Evolutionary conservation across 345 rosid genomes (phyloP), one percentile per base, ranked within the genome.

Genomic region (Mallotus nudiflorus): DNA sequence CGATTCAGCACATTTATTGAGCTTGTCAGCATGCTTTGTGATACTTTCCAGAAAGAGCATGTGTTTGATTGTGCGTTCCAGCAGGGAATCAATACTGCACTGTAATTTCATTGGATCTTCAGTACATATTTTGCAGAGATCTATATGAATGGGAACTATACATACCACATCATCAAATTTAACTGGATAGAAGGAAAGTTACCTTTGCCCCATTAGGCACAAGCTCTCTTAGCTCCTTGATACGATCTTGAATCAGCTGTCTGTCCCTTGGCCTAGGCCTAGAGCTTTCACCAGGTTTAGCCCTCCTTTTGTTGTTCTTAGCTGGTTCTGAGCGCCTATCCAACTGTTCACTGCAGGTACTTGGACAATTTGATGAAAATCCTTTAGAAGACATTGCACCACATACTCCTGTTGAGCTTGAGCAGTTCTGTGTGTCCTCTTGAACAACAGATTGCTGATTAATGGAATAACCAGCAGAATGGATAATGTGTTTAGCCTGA

Each of bases 261-360:
- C 99, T 87, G 76, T 95, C 99, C 82, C 97, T 90, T 66, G 99
- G 99, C 57, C 99, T 85, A 65, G 99, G 96, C 80, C 96, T 87
- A 74, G 80, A 82, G 73, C 79, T 91, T 84, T 95, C 99, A 74
- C 92, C 96, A 56, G 93, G 90, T 79, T 83, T 92, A 58, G 92
- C 85, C 82, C 91, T 89, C 85, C 82, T 91, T 77, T 81, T 91
- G 71, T 73, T 81, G 83, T 79, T 87, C 90, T 86, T 88, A 20
- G 79, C 76, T 50, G 89, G 85, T 76, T 85, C 96, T 50, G 80
- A 66, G 53, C 82, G 81, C 77, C 81, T 87, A 57, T 87, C 91
- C 65, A 87, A 81, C 82, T 76, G 88, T 72, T 91, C 94, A 70
- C 85, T 82, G 65, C 84, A 86, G 45, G 82, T 83, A 73, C 85